phyloP scores from a whole-genome alignment of 179 eudicot species.

The Nepenthes alata region DNA sequence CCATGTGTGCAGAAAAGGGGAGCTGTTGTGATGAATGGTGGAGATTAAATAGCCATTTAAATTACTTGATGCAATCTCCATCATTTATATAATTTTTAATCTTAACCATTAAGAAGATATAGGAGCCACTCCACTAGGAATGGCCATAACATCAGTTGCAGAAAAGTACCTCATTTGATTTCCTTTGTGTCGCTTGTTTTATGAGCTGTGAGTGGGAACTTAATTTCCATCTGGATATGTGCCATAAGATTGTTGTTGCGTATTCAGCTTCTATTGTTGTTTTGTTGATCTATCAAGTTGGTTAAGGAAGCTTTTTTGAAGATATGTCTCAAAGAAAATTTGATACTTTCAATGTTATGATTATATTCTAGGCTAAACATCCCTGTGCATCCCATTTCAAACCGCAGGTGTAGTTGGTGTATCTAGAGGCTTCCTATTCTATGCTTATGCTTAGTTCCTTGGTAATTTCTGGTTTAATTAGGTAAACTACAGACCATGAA shows the following conservation, averaged over 20 bases:
- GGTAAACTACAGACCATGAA: constrained; percentile 5
- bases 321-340: constrained; percentile 13
- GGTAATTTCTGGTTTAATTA: constrained; percentile 12
- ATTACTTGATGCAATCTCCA: too few relatives aligned
- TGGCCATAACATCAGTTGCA: too few relatives aligned
- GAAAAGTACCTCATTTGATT: neutral
- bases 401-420: constrained; percentile 11
- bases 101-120: too few relatives aligned
- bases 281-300: constrained; percentile 15
- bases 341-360: constrained; percentile 14
- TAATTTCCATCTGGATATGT: constrained; percentile 21
- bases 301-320: constrained; percentile 18
- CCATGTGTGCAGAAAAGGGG: too few relatives aligned
- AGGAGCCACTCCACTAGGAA: too few relatives aligned
- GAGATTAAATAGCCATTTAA: too few relatives aligned
- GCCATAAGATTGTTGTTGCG: constrained; percentile 13
- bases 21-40: too few relatives aligned
- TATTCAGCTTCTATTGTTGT: constrained; percentile 12
- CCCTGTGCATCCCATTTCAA: constrained; percentile 17
- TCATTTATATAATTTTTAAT: too few relatives aligned
- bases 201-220: constrained; percentile 17
- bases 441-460: constrained; percentile 11
- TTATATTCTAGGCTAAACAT: constrained; percentile 8
- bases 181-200: constrained; percentile 16
- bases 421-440: constrained; percentile 9